Base-by-base conservation (phyloP, 192 early-diverging fungal species). In the Coemansia sp. region DNA sequence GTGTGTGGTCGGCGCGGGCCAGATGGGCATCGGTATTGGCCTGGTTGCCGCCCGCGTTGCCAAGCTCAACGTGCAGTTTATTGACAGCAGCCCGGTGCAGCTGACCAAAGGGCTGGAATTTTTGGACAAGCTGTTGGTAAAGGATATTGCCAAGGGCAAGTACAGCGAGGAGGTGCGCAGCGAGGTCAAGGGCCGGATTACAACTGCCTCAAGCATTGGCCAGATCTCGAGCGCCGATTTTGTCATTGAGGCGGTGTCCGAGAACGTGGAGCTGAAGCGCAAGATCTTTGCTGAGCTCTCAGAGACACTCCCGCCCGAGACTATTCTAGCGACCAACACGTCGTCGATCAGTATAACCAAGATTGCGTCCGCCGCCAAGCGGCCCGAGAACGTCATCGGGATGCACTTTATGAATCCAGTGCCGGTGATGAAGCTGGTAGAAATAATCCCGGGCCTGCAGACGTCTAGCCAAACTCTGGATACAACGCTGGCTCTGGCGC, bases 341-440 rank as follows among this genome's bases (percentile, higher is more conserved):
- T 93, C 90, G 49, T 91, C 89, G 31, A 97, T 98, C 58, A 86
- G 85, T 50, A 95, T 98, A 55, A 98, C 96, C 58, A 94, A 93
- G 79, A 94, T 98, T 62, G 96, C 91, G 8, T 87, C 93, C 25
- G 81, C 94, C n/a, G 93, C 92, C 14, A 84, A 79, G 48, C 9
- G 36, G 10, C 63, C 67, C 8, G 58, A 61, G 5, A 57, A 60
- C 36, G 92, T 96, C 32, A 91, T 98, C 73, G 96, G 96, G 23
- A 98, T 98, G 96, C 96, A 98, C 59, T 98, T 98, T 72, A 98
- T 98, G 96, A 98, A 98, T 78, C 85, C 88, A 4, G 93, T 95
- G 8, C 92, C 92, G 5, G 90, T 97, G 35, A 98, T 98, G 95
- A 89, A 91, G 74, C 79, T 95, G 19, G 92, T 96, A 2, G 93